Base-by-base conservation (phyloP, 768 basidiomycete species). In the Tricholoma sp. region DNA sequence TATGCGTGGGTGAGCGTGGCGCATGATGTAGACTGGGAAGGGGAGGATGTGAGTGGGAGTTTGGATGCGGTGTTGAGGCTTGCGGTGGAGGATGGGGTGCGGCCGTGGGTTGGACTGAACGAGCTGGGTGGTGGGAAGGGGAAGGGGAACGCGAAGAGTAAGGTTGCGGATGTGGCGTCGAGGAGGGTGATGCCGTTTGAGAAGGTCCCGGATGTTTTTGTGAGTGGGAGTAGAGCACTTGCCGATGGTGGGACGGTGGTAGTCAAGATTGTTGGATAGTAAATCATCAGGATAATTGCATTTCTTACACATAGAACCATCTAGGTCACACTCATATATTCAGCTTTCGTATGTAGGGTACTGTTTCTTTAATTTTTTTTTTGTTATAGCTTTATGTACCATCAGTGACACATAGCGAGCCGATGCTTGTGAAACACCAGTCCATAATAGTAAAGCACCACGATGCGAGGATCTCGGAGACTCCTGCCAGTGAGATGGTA, bases 11-110 rank as follows among this genome's bases (percentile, higher is more conserved):
- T 93, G n/a, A 85, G 82, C 65, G 73, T 84, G 37, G 82, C 83
- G 34, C 87, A 88, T 58, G 91, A 92, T 65, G 82, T 92, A 31
- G 91, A 93, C 68, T 86, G 84, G 78, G 88, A 92, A 63, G 91
- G 91, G 28, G 79, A 83, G 55, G 86, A 91, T 66, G 79, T 92
- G 53, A 74, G 83, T 6, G 76, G 78, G 56, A 78, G 71, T 47
- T 60, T 83, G 50, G 72, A 70, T 5, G 72, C 68, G 37, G 73
- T 80, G 8, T 44, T 82, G 52, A 66, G 69, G 28, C 66, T 77
- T 54, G 75, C 76, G 10, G 50, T 78, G 55, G 73, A 76, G 52
- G 73, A 73, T 37, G 71, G 70, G 18, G 65, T 82, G 13, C 65
- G 76, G 53, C 80, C 80, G n/a, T 72, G 74, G 61, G 70, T 77